Base-by-base conservation (phyloP, 495 filamentous ascomycete species). In the Tricharina praecox region DNA sequence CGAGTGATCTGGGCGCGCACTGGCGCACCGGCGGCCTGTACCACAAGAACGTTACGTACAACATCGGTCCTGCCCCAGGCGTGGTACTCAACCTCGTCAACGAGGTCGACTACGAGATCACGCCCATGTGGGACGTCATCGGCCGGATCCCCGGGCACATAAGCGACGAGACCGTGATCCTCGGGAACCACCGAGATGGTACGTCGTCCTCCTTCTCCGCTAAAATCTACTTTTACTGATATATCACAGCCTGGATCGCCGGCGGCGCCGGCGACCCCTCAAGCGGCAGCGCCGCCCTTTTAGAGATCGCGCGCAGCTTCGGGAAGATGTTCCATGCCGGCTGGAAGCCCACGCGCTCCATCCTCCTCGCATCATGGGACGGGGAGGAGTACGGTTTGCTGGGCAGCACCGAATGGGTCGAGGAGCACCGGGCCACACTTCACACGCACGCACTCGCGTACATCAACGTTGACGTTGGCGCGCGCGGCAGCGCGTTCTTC, bases 161-260 rank as follows among this genome's bases (percentile, higher is more conserved):
- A 44, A 63, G 71, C 39, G 78, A 86, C 47, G 88, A 95, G 58
- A 86, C 93, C 9, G 71, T 94, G 39, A 70, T 97, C 4, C 65
- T 96, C n/a, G 92, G 92, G 11, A 96, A 96, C 57, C 90, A 97
- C 59, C 79, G 87, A 11, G 90, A 97, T 66, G 64, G n/a, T n/a
- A n/a, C n/a, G n/a, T n/a, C n/a, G n/a, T n/a, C n/a, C n/a, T n/a
- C n/a, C n/a, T n/a, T n/a, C n/a, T n/a, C n/a, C n/a, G n/a, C n/a
- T n/a, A n/a, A n/a, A n/a, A n/a, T n/a, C n/a, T n/a, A n/a, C n/a
- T n/a, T n/a, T n/a, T n/a, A n/a, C n/a, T n/a, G n/a, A n/a, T n/a
- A n/a, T n/a, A n/a, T n/a, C n/a, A n/a, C n/a, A n/a, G n/a, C 64
- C 3, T 67, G 64, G 64, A 63, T 64, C 30, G 47, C 61, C 21